Evolutionary conservation across 495 filamentous ascomycete species (phyloP), one percentile per base, ranked within the genome.

Genomic region (Aspergillus sparsus): DNA sequence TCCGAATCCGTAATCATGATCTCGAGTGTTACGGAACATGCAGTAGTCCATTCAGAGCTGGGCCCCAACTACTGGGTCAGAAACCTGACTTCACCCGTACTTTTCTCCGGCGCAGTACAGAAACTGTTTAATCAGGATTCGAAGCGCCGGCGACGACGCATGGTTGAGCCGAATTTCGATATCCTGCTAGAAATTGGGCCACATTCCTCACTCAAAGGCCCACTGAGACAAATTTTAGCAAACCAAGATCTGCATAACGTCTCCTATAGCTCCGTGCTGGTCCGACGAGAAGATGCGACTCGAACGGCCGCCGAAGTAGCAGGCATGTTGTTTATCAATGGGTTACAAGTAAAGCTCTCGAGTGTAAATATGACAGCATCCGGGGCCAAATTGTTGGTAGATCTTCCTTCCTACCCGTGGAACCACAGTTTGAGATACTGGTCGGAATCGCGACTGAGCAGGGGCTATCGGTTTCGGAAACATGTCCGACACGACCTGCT

Each of bases 141-240:
- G 10, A 45, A 45, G 13, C 41, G 41, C 33, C 62, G 37, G 27
- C 41, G 35, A n/a, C 45, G 7, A 10, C n/a, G n/a, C n/a, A 49
- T 10, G 7, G 5, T 33, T 0, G 6, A n/a, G 5, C 18, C n/a
- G 7, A 53, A 15, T 15, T 15, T 45, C 41, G 13, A 49, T 33
- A 37, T 53, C 37, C 49, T 85, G 5, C 33, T 86, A 32, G 83
- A 86, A 62, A 67, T 86, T 11, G 82, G 83, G 0, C 82, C 83
- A 3, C 75, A 80, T 49, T 62, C 68, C 1, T 72, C 80, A 0
- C 64, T 86, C 0, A 64, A 73, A 16, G 76, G 76, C 5, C 80
- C 82, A 0, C 68, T 82, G 31, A 70, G 67, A 11, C 70, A 82
- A 18, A 78, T 76, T 18, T 46, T 65, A 41, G 13, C 50, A 37